Evolutionary conservation across 345 rosid genomes (phyloP), one percentile per base, ranked within the genome.

Genomic region (Garcia nutans): DNA sequence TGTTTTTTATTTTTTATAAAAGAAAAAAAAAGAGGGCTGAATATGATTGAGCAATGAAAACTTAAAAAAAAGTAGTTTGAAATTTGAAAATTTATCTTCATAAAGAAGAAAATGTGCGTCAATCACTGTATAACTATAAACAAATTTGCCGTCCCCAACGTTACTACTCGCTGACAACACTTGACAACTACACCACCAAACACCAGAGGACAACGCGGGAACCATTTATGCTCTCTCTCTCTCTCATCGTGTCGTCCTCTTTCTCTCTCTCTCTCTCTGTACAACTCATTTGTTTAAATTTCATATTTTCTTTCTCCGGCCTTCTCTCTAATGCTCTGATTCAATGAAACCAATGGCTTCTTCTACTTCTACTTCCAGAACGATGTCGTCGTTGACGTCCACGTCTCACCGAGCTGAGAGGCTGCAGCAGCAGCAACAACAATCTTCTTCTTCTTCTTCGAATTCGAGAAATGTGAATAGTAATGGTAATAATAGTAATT

Each of bases 211-310:
- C 42, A 63, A 50, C 70, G 61, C 76, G 76, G 59, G 31, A 60
- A 73, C 68, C 76, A 31, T 73, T 26, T n/a, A 24, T 28, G 31
- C 73, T 60, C 75, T 57, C 82, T 57, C 60, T 71, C 57, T 75
- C 72, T 73, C 66, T n/a, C 45, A 26, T 74, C 89, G 84, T 83
- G 85, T 82, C 66, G 83, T 76, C 88, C 86, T 85, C 86, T 73
- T 77, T 33, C 60, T 76, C 69, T 75, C 78, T 73, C 41, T 10
- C 63, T n/a, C 9, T 73, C 24, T 26, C 23, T 75, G 33, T 77
- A 15, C 41, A 65, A 2, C 22, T 76, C 66, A 28, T 16, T 73
- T n/a, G 50, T 62, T 71, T 44, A 70, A 57, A 73, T 57, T 75
- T 52, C 41, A 78, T 28, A 22, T 55, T 62, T 42, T 68, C 24